Base-by-base conservation (phyloP, 169 alveolate species). In the Prorocentrum cordatum region DNA sequence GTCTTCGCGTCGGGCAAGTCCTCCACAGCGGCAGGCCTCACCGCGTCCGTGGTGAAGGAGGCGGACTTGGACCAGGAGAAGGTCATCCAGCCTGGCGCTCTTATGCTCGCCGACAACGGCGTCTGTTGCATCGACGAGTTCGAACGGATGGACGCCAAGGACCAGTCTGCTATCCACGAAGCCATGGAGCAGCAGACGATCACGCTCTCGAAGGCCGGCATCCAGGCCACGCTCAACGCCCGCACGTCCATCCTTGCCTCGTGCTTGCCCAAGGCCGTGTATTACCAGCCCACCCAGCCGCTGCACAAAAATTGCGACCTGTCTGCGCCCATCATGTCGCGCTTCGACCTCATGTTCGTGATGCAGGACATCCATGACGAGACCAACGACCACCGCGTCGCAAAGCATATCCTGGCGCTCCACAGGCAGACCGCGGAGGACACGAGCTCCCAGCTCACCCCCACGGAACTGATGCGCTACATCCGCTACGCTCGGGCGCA, bases 81-180 rank as follows among this genome's bases (percentile, higher is more conserved):
- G 91, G 96, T 99, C 68, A 93, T 99, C 70, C 99, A 99, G 92
- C 99, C 99, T 24, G 99, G 99, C 26, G 99, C 99, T 27, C 97
- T 99, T 99, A 99, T 98, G 39, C 94, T 98, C 54, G 99, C 99
- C 4, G 90, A 93, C 96, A 58, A 93, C 91, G 88, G 90, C 36
- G 64, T 80, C 14, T 80, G 90, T 68, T 80, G 90, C 80, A 80
- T 80, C 47, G 90, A 80, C 33, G 90, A 80, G 90, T 80, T 80
- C 35, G 80, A 80, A 24, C 38, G 47, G 36, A 80, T 80, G 90
- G 90, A 80, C n/a, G 58, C 50, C 80, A 80, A 80, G 79, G 90
- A 5, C 59, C 42, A 45, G 58, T 45, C 20, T 12, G 89, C 89
- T 12, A 80, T 80, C 64, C 89, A 80, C 31, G 89, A 80, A 32